These are phyloP conservation scores for Herpotrichia juniperi DNA, from an alignment of 2,329 filamentous ascomycete genomes.

Conservation along the genomic window DNA sequence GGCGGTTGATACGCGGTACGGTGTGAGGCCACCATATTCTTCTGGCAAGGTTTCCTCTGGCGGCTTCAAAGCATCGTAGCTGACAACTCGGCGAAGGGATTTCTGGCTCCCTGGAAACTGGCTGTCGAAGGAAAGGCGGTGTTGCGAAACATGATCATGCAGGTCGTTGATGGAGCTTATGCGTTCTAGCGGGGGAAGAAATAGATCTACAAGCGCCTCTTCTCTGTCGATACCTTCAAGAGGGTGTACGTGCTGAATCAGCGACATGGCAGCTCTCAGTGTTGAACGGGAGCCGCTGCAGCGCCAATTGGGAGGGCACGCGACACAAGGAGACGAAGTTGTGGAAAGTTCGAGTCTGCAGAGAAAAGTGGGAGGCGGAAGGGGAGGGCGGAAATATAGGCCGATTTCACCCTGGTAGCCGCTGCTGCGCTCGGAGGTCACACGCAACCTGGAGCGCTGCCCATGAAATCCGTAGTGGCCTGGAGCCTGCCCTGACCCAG, in stretches of 20 bases:
- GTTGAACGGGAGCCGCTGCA: background rate
- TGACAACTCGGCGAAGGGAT: conserved; percentile 49
- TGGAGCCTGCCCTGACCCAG: background rate
- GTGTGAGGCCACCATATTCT: conserved; percentile 52
- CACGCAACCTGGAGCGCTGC: background rate
- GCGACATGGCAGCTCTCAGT: conserved; percentile 49
- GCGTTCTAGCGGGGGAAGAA: conserved; percentile 42
- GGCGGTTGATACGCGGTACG: conserved; percentile 55
- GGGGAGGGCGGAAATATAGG: background rate
- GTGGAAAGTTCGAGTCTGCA: background rate
- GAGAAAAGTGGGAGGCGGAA: conserved; percentile 3
- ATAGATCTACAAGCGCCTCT: conserved; percentile 43
- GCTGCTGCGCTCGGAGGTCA: background rate
- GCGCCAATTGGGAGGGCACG: background rate
- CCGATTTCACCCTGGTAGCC: background rate
- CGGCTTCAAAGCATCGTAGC: conserved; percentile 56
- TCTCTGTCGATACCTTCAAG: conserved; percentile 58
- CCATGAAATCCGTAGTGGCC: background rate
- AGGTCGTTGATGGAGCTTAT: conserved; percentile 30
- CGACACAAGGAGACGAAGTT: background rate
- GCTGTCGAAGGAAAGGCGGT: conserved; percentile 38
- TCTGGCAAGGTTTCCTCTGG: conserved; percentile 42
- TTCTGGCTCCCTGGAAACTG: conserved; percentile 26
- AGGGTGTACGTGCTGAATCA: conserved; percentile 58
- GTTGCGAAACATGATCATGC: conserved; percentile 32